Conservation (phyloP, 306 rosid genomes). For the Acmispon strigosus region DNA sequence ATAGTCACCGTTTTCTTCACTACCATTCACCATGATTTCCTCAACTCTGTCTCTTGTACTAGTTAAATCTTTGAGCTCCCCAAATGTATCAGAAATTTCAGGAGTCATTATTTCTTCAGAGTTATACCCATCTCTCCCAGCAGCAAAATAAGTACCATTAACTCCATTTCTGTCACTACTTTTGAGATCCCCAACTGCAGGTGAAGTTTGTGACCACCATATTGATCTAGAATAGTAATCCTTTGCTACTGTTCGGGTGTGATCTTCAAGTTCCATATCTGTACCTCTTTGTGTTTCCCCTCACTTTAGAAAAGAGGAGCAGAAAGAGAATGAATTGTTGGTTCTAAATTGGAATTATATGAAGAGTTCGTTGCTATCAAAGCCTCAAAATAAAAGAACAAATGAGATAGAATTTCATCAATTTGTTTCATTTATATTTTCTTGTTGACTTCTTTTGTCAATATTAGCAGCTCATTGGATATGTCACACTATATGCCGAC, state of each 20-base stretch:
- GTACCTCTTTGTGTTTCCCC: conserved; percentile 8
- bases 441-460: conserved; percentile 36
- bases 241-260: conserved; percentile 31
- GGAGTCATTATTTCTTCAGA: conserved; percentile 37
- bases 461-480: conserved; percentile 31
- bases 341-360: conserved; percentile 27
- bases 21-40: background rate
- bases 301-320: conserved; percentile 22
- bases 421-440: background rate
- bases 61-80: conserved; percentile 1
- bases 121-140: conserved; percentile 34
- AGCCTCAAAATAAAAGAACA: conserved; percentile 35
- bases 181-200: conserved; percentile 20
- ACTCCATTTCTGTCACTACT: conserved; percentile 16
- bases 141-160: conserved; percentile 43
- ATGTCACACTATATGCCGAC: conserved; percentile 24
- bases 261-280: conserved; percentile 40
- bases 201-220: conserved; percentile 41
- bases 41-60: background rate
- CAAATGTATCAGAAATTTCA: conserved; percentile 44
- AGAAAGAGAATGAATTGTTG: conserved; percentile 31
- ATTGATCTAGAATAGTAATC: conserved; percentile 26
- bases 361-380: conserved; percentile 40
- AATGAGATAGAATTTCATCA: conserved; percentile 35
- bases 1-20: background rate